These are phyloP conservation scores for Phytomonas francai DNA, from an alignment of 208 protist genomes.

Conservation along the genomic window DNA sequence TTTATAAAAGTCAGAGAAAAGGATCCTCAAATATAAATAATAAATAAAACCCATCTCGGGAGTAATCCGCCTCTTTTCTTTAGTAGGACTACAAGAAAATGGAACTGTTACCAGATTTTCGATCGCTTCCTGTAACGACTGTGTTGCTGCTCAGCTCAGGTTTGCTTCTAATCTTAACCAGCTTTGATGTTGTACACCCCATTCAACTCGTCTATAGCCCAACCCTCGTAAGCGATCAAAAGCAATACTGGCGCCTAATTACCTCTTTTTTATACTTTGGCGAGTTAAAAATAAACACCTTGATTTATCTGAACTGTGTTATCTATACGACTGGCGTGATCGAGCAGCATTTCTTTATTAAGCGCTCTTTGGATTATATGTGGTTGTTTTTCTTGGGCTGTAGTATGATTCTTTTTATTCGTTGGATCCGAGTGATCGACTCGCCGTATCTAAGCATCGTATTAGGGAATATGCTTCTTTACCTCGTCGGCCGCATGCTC, in stretches of 20 bases:
- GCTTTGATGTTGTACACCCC: constrained; percentile 53
- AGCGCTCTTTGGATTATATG: constrained; percentile 54
- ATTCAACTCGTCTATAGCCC: constrained; percentile 64
- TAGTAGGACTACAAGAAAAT: constrained; percentile 8
- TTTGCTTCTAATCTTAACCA: constrained; percentile 32
- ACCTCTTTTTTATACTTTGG: constrained; percentile 73
- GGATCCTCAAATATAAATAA: constrained; percentile 1
- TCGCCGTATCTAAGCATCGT: constrained; percentile 42
- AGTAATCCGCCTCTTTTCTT: background rate
- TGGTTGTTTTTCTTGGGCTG: constrained; percentile 42
- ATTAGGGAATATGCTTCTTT: constrained; percentile 51
- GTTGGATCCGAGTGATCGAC: constrained; percentile 36
- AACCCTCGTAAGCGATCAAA: constrained; percentile 59
- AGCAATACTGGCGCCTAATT: constrained; percentile 78
- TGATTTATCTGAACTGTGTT: constrained; percentile 1
- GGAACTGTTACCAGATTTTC: constrained; percentile 13
- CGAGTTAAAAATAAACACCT: constrained; percentile 10
- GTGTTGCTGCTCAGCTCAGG: constrained; percentile 19
- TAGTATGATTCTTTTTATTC: constrained; percentile 36
- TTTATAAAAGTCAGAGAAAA: background rate
- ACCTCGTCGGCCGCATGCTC: constrained; percentile 59
- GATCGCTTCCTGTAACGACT: constrained; percentile 32
- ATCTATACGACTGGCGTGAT: constrained; percentile 16
- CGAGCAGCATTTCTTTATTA: constrained; percentile 66
- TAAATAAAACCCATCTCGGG: constrained; percentile 1